Evolutionary conservation across 768 basidiomycete genomes (phyloP).

Genomic region (Russula vinacea): DNA sequence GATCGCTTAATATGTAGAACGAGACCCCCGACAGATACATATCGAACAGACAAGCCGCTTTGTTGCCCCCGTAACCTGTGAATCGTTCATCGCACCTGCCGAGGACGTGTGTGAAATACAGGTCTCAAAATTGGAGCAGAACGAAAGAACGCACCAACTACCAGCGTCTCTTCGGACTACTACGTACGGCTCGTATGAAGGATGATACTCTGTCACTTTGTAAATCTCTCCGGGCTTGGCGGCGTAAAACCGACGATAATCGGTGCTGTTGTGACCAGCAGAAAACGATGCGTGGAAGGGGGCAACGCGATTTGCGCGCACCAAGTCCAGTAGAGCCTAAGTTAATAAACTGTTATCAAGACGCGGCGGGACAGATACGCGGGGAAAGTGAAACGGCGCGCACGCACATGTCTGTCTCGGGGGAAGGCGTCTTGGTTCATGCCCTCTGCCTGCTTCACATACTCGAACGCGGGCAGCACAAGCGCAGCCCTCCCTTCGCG

Average conservation of each 20-base stretch:
- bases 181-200: slow-evolving; percentile 86
- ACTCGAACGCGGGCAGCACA: slow-evolving; percentile 86
- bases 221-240: slow-evolving; percentile 67
- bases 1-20: slow-evolving; percentile 80
- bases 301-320: slow-evolving; percentile 51
- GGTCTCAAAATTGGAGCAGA: background rate
- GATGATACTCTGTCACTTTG: slow-evolving; percentile 70
- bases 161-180: slow-evolving; percentile 58
- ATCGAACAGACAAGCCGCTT: slow-evolving; percentile 88
- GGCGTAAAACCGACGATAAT: slow-evolving; percentile 66
- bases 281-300: slow-evolving; percentile 81
- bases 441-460: slow-evolving; percentile 61
- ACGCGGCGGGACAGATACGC: background rate
- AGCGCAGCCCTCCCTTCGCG: slow-evolving; percentile 63
- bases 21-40: slow-evolving; percentile 85
- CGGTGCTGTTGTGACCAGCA: slow-evolving; percentile 76
- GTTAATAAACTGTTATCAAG: slow-evolving; percentile 3
- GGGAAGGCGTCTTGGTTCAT: slow-evolving; percentile 60
- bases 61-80: slow-evolving; percentile 88
- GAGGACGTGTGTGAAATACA: background rate
- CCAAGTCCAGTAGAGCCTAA: slow-evolving; percentile 58
- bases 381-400: background rate
- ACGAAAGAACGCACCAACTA: slow-evolving; percentile 9
- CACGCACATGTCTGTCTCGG: slow-evolving; percentile 57
- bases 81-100: slow-evolving; percentile 88